Conservation (phyloP, 1,284 basidiomycete species). For the Sanghuangporus baumii region DNA sequence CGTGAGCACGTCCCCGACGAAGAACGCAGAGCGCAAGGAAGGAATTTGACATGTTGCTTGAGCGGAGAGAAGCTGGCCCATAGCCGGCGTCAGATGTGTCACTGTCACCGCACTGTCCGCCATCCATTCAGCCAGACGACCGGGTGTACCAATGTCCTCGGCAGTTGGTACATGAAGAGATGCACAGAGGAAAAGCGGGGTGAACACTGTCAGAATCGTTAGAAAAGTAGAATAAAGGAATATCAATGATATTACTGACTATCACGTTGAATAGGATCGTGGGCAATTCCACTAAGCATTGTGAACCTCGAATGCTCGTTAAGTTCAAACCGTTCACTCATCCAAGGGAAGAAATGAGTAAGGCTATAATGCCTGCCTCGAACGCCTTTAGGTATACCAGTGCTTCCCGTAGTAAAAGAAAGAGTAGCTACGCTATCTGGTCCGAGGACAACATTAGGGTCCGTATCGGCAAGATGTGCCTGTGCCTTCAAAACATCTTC, state of each 20-base stretch:
- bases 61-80: constrained; percentile 97
- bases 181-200: constrained; percentile 96
- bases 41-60: constrained; percentile 91
- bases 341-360: constrained; percentile 99
- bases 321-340: constrained; percentile 87
- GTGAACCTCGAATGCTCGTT: constrained; percentile 83
- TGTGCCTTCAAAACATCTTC: constrained; percentile 50
- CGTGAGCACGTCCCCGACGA: constrained; percentile 98
- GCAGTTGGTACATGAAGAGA: constrained; percentile 94
- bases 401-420: constrained; percentile 96
- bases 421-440: constrained; percentile 95
- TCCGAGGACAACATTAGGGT: constrained; percentile 83
- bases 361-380: constrained; percentile 92
- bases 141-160: constrained; percentile 97
- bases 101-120: constrained; percentile 84
- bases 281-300: constrained; percentile 98
- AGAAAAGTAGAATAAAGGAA: constrained; percentile 7
- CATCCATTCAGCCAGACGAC: constrained; percentile 98
- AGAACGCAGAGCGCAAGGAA: constrained; percentile 88
- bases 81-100: constrained; percentile 96
- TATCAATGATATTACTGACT: constrained; percentile 51
- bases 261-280: constrained; percentile 98
- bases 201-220: constrained; percentile 70
- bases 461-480: constrained; percentile 51
- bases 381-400: constrained; percentile 98